Conservation (phyloP, 345 rosid species). For the Clausena lansium region DNA sequence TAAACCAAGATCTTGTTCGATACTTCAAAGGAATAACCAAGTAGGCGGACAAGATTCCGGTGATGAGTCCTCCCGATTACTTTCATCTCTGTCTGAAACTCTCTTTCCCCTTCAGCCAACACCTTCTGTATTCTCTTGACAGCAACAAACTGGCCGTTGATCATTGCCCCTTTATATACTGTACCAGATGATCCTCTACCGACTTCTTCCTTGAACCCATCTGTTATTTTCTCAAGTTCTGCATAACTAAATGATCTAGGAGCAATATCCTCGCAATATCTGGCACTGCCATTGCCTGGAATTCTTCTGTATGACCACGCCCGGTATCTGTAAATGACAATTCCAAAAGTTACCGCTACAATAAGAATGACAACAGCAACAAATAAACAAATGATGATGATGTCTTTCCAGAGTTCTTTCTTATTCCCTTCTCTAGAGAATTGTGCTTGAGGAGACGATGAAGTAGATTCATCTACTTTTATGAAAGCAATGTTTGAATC, state of each 20-base stretch:
- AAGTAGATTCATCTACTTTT: constrained; percentile 11
- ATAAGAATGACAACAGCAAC: not conserved
- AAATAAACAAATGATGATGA: not conserved
- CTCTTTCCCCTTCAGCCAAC: constrained; percentile 14
- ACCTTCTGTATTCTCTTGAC: constrained; percentile 25
- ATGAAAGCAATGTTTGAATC: constrained; percentile 11
- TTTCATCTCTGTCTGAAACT: constrained; percentile 27
- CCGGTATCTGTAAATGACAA: not conserved
- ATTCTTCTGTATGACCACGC: constrained; percentile 8
- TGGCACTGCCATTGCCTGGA: not conserved
- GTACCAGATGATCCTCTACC: constrained; percentile 27
- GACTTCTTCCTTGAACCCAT: constrained; percentile 21
- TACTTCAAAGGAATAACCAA: constrained; percentile 28
- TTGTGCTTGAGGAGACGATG: too few relatives aligned
- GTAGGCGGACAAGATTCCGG: constrained; percentile 23
- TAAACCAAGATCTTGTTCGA: constrained; percentile 29
- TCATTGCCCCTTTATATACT: constrained; percentile 24
- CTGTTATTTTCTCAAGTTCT: constrained; percentile 13
- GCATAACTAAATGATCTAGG: constrained; percentile 2
- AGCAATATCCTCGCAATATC: not conserved
- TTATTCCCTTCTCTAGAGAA: not conserved
- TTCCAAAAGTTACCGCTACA: constrained; percentile 2
- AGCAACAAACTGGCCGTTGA: constrained; percentile 13
- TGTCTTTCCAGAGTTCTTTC: not conserved
- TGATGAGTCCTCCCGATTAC: constrained; percentile 35